Base-by-base conservation (phyloP, 2,329 filamentous ascomycete species). In the Periconia sp. region DNA sequence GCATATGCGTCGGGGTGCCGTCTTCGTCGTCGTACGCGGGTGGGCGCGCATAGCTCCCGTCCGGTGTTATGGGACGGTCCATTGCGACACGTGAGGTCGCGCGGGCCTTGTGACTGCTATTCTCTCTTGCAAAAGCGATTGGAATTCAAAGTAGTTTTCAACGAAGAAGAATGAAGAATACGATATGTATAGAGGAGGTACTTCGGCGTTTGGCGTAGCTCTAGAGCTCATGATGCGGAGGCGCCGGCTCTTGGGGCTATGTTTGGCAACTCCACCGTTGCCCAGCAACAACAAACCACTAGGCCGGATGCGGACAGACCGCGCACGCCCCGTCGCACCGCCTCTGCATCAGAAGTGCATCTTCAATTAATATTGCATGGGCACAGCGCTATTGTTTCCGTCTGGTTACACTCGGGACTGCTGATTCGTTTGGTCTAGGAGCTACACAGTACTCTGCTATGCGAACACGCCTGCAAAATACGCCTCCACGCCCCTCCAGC, bases 1-100 rank as follows among this genome's bases (percentile, higher is more conserved):
- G 69, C 42, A 56, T 52, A 34, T 63, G 56, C 23, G 59, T 62
- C 22, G 65, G 61, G 13, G 63, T 58, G 33, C 55, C 59, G 36
- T 70, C 66, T 32, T 70, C 66, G 30, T 77, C 72, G 48, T 73
- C 70, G 41, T 78, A 78, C 55, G 70, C 66, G 48, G 75, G 74
- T 34, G 74, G 74, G 32, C 67, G 66, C 34, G 61, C 59, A 52
- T 74, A 74, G 46, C 57, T 31, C 36, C 59, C 54, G 36, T 55
- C 49, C 43, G 67, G 67, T 48, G 68, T 67, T 28, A 52, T 57
- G 50, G 61, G 60, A 34, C 65, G 53, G 45, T 68, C 57, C 68
- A 71, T 67, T 40, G 54, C 51, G n/a, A n/a, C 12, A 28, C 5
- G 25, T 5, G 11, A 28, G 5, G 5, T 11, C 25, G 25, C 25